These are phyloP conservation scores for Henckelia pumila DNA, from an alignment of 257 asterid genomes.

Conservation along the genomic window DNA sequence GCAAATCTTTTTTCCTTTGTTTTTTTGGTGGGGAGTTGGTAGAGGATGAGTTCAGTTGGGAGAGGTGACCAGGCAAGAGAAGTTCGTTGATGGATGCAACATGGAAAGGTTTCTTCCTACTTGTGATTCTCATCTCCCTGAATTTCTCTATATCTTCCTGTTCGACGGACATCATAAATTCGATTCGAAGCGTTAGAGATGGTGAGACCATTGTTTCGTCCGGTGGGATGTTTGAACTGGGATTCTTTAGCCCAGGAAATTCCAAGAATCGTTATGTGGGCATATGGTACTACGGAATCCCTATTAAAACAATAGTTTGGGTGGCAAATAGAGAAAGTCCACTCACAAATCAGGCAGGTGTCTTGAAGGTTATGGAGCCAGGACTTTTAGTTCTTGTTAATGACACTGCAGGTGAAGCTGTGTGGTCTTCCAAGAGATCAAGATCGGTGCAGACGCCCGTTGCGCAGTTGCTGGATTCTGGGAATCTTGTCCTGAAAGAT, in stretches of 20 bases:
- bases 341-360: constrained; percentile 12
- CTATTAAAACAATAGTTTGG: background rate
- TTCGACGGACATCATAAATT: constrained; percentile 15
- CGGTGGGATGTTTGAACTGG: constrained; percentile 32
- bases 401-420: background rate
- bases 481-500: constrained; percentile 38
- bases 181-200: constrained; percentile 14
- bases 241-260: constrained; percentile 22
- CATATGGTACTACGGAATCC: constrained; percentile 32
- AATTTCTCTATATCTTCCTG: background rate
- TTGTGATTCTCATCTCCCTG: background rate
- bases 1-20: no score
- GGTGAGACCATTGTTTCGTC: constrained; percentile 35
- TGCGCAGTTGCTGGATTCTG: constrained; percentile 29
- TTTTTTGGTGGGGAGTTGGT: no score
- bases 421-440: constrained; percentile 34
- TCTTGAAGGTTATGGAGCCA: constrained; percentile 18
- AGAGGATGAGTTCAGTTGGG: no score
- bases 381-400: constrained; percentile 28
- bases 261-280: constrained; percentile 26
- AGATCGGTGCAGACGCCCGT: constrained; percentile 20
- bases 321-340: constrained; percentile 26
- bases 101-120: background rate
- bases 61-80: no score
- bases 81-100: background rate